Evolutionary conservation across 1,139 yeast genomes (phyloP), one percentile per base, ranked within the genome.

Genomic region (Kurtzmaniella quercitrusa): DNA sequence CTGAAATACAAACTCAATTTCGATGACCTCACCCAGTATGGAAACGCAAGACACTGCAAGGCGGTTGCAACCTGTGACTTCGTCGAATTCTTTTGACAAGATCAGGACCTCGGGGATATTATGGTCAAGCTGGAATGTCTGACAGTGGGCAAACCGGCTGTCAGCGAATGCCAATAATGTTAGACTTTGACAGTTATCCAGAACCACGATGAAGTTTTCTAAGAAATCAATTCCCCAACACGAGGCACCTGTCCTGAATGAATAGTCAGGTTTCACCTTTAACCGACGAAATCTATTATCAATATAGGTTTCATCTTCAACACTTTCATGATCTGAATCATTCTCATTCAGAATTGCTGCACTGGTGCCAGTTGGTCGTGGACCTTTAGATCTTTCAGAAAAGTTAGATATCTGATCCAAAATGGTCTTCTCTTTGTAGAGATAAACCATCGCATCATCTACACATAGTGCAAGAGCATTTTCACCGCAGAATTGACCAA

Each of bases 141-240:
- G 62, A 1, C 62, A 59, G 41, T 63, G 67, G 46, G 62, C 63
- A 43, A 70, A 70, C 41, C 57, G 46, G 9, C 52, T 48, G 44
- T 65, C 71, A 2, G 15, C 41, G 47, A 65, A 64, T 46, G 69
- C 64, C 45, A 76, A 68, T 3, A 81, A 47, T 0, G 76, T 64
- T 1, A 80, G 59, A 14, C 65, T 61, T 46, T 72, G 78, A 1
- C 80, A 69, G 56, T 85, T 85, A 51, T 82, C 89, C 0, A 88
- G 77, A 0, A 76, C 68, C 0, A 68, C 79, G 10, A 84, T 48
- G 19, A 78, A 49, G 46, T 71, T 59, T 37, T 60, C 66, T 2
- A 33, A 16, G 40, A 68, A 60, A 51, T 80, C 87, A 17, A 81
- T 56, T 0, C 90, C 90, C 93, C 93, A 85, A 0, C 75, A 78